Percentiles rank a stretch among this genome's conserved stretches.
phyloP scores from a whole-genome alignment of 192 early-diverging fungal genomes.

The Backusella tuberculispora region DNA sequence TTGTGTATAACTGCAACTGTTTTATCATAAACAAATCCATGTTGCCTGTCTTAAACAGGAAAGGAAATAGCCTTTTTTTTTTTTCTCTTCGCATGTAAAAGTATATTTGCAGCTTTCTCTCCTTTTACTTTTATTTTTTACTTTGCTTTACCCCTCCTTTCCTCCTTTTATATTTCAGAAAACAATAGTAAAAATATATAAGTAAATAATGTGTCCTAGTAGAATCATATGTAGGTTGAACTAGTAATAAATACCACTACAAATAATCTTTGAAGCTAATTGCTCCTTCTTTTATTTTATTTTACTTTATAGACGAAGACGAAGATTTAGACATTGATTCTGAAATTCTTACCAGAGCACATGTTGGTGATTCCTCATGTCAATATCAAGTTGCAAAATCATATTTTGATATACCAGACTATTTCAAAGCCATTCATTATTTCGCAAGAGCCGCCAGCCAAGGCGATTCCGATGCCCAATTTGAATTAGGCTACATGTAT shows the following conservation, averaged over 20 bases:
- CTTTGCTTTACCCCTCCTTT: not conserved
- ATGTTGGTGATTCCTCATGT: not conserved
- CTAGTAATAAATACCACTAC: not conserved
- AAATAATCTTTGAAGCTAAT: not conserved
- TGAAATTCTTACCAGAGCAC: not conserved
- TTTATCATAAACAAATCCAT: no score
- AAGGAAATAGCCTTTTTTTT: no score
- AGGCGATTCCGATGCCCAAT: not conserved
- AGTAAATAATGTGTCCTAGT: not conserved
- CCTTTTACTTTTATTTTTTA: not conserved
- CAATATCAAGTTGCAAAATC: constrained; percentile 1
- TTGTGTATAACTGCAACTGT: no score
- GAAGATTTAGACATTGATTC: not conserved
- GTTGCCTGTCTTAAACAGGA: no score
- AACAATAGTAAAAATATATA: not conserved
- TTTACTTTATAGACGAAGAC: not conserved
- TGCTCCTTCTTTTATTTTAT: not conserved
- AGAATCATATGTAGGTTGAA: not conserved
- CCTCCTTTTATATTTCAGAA: not conserved
- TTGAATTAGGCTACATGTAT: not conserved
- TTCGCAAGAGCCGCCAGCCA: not conserved
- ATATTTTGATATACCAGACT: constrained; percentile 6
- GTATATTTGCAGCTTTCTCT: no score
- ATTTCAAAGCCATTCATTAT: constrained; percentile 3
- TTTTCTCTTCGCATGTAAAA: no score